Evolutionary conservation across 73 alveolate species (phyloP), one percentile per base, ranked within the genome.

Genomic region (Stentor coeruleus): DNA sequence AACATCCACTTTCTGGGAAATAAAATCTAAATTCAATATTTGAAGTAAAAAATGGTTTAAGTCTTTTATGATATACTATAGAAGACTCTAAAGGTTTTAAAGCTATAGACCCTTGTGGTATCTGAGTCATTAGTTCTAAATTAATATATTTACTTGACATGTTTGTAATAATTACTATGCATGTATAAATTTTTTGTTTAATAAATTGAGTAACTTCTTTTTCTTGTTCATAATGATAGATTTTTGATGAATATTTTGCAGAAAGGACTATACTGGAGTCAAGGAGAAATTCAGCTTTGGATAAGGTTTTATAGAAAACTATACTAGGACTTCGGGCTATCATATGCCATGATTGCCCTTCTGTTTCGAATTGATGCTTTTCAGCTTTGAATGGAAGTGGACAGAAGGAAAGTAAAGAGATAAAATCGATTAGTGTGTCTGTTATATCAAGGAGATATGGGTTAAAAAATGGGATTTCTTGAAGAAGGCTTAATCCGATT

Each of bases 101-200:
- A 80, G 98, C 95, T 42, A 96, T 84, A 30, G 98, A 81, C 35
- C 98, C 99, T 86, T 93, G 92, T 40, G 99, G 99, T 39, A 97
- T 88, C 83, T 94, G 95, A 81, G 89, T 91, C 59, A 96, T 87
- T 36, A n/a, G n/a, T n/a, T n/a, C n/a, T n/a, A n/a, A n/a, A n/a
- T n/a, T n/a, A n/a, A n/a, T n/a, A n/a, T n/a, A n/a, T n/a, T n/a
- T n/a, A n/a, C 49, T 28, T 33, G 81, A 20, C 20, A 30, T 28
- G 35, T 66, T 66, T 33, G 81, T 66, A 30, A 66, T 36, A 2
- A 66, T 30, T 1, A 66, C 81, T 66, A 30, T 36, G 30, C 81
- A 66, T 14, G 59, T 36, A 66, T 33, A 33, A 0, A 66, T 66
- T 66, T 33, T 66, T n/a, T 66, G 59, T n/a, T 28, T 66, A 30